These are phyloP conservation scores for Byssochlamys sp. DNA, from an alignment of 2,329 filamentous ascomycete genomes.

Conservation along the genomic window DNA sequence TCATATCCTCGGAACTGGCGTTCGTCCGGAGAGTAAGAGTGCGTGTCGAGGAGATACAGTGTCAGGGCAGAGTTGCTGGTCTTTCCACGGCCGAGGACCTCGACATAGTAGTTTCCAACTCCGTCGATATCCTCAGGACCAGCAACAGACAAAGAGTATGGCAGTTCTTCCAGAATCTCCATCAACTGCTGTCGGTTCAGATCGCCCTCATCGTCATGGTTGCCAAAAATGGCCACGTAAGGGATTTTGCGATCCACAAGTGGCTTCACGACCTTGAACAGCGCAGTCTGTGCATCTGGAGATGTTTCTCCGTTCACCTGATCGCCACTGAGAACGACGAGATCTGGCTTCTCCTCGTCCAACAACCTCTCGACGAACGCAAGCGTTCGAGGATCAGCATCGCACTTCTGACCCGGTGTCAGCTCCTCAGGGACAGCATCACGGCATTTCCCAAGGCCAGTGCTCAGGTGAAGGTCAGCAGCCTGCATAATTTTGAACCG, in stretches of 20 bases:
- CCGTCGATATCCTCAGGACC: constrained; percentile 79
- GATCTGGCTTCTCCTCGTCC: constrained; percentile 85
- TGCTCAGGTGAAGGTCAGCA: constrained; percentile 88
- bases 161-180: constrained; percentile 73
- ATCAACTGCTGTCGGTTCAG: constrained; percentile 71
- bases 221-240: constrained; percentile 89
- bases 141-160: constrained; percentile 76
- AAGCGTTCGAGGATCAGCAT: constrained; percentile 82
- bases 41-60: constrained; percentile 88
- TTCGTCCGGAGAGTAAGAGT: constrained; percentile 84
- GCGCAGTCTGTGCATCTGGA: constrained; percentile 80
- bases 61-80: constrained; percentile 84
- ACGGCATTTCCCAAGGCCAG: constrained; percentile 73
- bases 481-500: constrained; percentile 96
- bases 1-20: constrained; percentile 84
- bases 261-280: constrained; percentile 84
- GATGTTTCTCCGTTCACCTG: constrained; percentile 91
- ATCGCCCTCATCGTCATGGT: constrained; percentile 88
- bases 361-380: constrained; percentile 77
- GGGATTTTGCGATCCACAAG: constrained; percentile 81
- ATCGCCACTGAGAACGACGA: constrained; percentile 85
- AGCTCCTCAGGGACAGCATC: constrained; percentile 69
- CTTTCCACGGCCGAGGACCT: constrained; percentile 69
- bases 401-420: constrained; percentile 63
- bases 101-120: constrained; percentile 88